These are phyloP conservation scores for Thelephora ganbajun DNA, from an alignment of 768 basidiomycete species.

Conservation along the genomic window DNA sequence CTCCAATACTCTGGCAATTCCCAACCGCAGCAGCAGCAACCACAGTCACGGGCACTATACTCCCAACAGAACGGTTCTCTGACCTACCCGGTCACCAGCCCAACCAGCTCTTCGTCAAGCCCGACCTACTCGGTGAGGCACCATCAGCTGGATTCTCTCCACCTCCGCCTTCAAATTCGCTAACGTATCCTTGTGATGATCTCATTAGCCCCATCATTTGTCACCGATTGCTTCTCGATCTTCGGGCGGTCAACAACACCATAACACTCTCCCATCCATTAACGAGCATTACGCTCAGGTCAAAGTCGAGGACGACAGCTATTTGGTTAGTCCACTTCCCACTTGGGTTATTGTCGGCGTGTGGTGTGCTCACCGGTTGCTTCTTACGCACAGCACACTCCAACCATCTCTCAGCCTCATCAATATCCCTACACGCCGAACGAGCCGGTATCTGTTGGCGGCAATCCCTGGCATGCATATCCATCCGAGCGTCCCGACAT, in stretches of 20 bases:
- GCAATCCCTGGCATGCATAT: neutral
- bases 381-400: neutral
- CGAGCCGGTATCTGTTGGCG: neutral
- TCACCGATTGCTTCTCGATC: neutral
- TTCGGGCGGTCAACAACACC: neutral
- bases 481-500: neutral
- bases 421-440: neutral
- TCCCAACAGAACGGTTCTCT: neutral
- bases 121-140: neutral
- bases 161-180: neutral
- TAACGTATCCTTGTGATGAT: neutral
- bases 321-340: neutral
- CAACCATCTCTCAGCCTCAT: neutral
- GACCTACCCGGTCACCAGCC: neutral
- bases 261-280: neutral
- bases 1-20: neutral
- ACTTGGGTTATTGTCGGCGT: neutral
- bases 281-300: neutral
- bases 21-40: neutral
- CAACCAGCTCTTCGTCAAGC: neutral
- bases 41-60: neutral
- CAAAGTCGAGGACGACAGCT: neutral
- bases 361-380: too few species aligned
- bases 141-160: neutral
- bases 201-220: neutral